A percentile compares a stretch with the other conserved stretches of the same genome.
These are phyloP conservation scores for Agarophyton chilense DNA, from an alignment of 23 red algal species.

Conservation along the genomic window DNA sequence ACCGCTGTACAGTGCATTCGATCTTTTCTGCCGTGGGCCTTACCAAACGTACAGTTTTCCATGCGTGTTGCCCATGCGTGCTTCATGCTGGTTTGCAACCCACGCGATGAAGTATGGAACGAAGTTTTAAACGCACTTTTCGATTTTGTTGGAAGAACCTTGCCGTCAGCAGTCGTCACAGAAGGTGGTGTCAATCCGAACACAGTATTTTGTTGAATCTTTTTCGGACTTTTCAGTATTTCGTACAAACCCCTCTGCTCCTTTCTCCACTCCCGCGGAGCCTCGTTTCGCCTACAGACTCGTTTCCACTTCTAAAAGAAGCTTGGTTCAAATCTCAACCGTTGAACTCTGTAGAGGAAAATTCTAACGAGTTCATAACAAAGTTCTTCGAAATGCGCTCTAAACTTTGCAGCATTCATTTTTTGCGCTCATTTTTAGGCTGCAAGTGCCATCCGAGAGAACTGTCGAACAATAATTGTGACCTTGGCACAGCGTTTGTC, in stretches of 20 bases:
- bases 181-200: neutral
- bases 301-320: slow-evolving; percentile 30
- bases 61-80: slow-evolving; percentile 40
- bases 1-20: slow-evolving; percentile 17
- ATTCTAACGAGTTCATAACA: slow-evolving; percentile 42
- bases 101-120: neutral
- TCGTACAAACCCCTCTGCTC: neutral
- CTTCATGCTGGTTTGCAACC: slow-evolving; percentile 16
- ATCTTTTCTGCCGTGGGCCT: slow-evolving; percentile 36
- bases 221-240: slow-evolving; percentile 17
- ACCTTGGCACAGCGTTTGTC: slow-evolving; percentile 33
- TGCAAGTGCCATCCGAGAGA: neutral
- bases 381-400: slow-evolving; percentile 46
- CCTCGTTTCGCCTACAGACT: slow-evolving; percentile 1
- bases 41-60: neutral
- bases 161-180: neutral
- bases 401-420: slow-evolving; percentile 36
- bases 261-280: neutral
- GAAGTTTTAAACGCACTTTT: slow-evolving; percentile 19
- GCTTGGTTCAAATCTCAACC: neutral
- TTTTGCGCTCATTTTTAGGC: slow-evolving; percentile 37
- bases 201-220: slow-evolving; percentile 14
- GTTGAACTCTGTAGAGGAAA: neutral
- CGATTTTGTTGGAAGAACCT: slow-evolving; percentile 13
- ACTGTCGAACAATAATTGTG: slow-evolving; percentile 7